A percentile compares a stretch with the other conserved stretches of the same genome.
These are phyloP conservation scores for Tolypocladium tundrense DNA, from an alignment of 2,329 filamentous ascomycete genomes.

Conservation along the genomic window DNA sequence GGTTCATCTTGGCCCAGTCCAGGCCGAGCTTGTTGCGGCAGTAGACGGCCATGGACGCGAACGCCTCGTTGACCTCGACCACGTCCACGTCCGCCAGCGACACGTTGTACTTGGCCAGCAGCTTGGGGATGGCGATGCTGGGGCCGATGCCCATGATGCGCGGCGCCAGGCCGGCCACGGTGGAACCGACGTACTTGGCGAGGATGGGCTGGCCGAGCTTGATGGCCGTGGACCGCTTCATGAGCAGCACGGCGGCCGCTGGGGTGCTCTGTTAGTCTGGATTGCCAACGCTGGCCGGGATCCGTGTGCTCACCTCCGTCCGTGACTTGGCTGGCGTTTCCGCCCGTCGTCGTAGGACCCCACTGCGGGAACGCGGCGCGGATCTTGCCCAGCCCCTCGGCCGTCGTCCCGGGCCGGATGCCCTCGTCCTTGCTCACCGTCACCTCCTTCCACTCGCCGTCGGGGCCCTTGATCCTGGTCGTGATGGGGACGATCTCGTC, in stretches of 20 bases:
- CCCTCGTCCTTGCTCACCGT: constrained; percentile 83
- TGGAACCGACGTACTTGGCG: constrained; percentile 89
- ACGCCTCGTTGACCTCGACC: constrained; percentile 93
- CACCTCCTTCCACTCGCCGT: constrained; percentile 68
- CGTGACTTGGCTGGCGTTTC: constrained; percentile 90
- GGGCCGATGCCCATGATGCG: constrained; percentile 95
- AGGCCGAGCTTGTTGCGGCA: constrained; percentile 65
- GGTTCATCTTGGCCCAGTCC: constrained; percentile 69
- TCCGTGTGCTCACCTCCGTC: constrained; percentile 56
- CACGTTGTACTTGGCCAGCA: constrained; percentile 70
- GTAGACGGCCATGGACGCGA: constrained; percentile 96
- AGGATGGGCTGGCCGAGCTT: constrained; percentile 84
- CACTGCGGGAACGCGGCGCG: constrained; percentile 84
- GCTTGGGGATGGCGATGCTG: constrained; percentile 66
- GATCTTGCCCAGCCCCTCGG: constrained; percentile 72
- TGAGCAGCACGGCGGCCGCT: constrained; percentile 80
- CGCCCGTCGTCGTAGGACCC: constrained; percentile 77
- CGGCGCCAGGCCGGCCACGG: constrained; percentile 79
- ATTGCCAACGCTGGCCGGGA: neutral
- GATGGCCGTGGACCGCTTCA: constrained; percentile 86
- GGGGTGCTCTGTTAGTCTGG: neutral
- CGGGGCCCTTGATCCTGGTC: constrained; percentile 72
- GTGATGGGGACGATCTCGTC: constrained; percentile 90
- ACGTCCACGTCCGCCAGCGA: constrained; percentile 77
- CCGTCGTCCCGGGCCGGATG: constrained; percentile 81